Evolutionary conservation across 345 rosid genomes (phyloP).

Genomic region (Rhodamnia argentea): DNA sequence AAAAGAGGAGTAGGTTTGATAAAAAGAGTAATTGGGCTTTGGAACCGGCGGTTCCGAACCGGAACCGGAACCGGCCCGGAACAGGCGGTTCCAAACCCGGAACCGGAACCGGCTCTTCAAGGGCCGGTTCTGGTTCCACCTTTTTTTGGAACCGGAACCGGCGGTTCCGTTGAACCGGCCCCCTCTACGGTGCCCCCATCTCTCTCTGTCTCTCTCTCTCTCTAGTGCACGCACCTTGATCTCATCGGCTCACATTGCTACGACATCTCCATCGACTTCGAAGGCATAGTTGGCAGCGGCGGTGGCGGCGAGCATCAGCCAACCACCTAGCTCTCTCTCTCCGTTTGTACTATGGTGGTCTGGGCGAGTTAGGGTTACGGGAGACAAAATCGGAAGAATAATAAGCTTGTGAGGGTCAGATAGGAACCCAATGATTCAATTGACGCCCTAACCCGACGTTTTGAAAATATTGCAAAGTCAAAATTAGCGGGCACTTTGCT

Average conservation of each 20-base stretch:
- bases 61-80: too few species aligned
- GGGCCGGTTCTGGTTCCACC: too few species aligned
- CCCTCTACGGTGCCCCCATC: background rate
- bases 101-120: too few species aligned
- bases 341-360: background rate
- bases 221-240: background rate
- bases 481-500: background rate
- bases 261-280: background rate
- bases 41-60: too few species aligned
- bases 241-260: background rate
- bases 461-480: background rate
- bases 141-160: too few species aligned
- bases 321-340: background rate
- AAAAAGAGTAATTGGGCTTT: too few species aligned
- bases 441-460: background rate
- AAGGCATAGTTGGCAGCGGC: background rate
- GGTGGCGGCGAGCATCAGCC: background rate
- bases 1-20: too few species aligned
- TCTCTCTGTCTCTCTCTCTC: background rate
- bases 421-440: background rate
- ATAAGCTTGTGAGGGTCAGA: background rate
- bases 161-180: too few species aligned
- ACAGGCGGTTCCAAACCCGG: too few species aligned
- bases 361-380: background rate
- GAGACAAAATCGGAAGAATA: background rate